These are phyloP conservation scores for Corylus americana DNA, from an alignment of 306 rosid genomes.

Conservation along the genomic window DNA sequence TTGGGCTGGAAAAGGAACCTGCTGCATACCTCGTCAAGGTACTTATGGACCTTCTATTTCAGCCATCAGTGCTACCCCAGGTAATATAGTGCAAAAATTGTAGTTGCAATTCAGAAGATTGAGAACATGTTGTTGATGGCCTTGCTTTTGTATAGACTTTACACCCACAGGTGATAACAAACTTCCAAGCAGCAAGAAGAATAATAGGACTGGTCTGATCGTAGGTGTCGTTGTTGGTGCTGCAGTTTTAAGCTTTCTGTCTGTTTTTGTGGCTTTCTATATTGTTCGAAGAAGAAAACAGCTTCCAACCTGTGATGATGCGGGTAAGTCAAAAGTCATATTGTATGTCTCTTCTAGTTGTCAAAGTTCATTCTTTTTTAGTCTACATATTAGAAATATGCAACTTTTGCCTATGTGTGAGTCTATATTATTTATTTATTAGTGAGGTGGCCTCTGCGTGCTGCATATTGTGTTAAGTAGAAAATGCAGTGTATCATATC, in stretches of 20 bases:
- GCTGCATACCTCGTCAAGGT: slow-evolving; percentile 26
- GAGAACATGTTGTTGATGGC: background rate
- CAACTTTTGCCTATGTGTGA: background rate
- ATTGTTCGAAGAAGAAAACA: slow-evolving; percentile 33
- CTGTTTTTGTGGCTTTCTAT: slow-evolving; percentile 26
- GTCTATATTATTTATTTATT: no score
- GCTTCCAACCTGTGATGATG: slow-evolving; percentile 27
- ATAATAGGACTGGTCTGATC: slow-evolving; percentile 48
- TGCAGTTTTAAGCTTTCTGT: slow-evolving; percentile 44
- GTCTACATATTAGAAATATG: background rate
- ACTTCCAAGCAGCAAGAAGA: slow-evolving; percentile 48
- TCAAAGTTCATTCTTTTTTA: background rate
- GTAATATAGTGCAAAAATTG: background rate
- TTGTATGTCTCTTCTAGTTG: background rate
- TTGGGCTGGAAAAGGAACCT: background rate
- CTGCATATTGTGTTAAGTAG: background rate
- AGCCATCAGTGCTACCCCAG: slow-evolving; percentile 6
- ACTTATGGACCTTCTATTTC: slow-evolving; percentile 19
- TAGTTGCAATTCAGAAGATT: background rate
- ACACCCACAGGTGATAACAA: slow-evolving; percentile 51
- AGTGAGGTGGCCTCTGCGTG: background rate
- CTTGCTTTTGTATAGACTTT: slow-evolving; percentile 50
- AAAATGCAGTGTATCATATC: background rate
- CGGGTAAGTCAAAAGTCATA: slow-evolving; percentile 43
- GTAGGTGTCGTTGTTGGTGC: slow-evolving; percentile 62